phyloP scores from a whole-genome alignment of 225 moss, liverwort and hornwort species.

The Asterella californica region DNA sequence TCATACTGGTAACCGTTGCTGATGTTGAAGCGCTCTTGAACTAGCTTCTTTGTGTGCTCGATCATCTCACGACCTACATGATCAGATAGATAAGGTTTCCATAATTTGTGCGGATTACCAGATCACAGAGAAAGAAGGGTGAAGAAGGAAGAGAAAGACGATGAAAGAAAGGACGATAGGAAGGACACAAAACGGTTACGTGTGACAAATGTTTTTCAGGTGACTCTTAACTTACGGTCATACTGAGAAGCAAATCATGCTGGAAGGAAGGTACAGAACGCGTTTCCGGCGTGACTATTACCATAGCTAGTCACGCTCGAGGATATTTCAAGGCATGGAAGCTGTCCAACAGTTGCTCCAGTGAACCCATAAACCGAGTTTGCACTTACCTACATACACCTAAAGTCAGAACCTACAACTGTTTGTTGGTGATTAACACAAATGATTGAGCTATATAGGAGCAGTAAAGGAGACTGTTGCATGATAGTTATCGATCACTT shows the following conservation, averaged over 20 bases:
- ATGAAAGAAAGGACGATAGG: no score
- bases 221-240: no score
- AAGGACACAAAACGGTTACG: neutral
- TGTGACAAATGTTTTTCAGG: neutral
- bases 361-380: slow-evolving; percentile 99
- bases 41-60: slow-evolving; percentile 92
- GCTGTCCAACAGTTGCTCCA: slow-evolving; percentile 94
- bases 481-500: neutral
- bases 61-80: slow-evolving; percentile 93
- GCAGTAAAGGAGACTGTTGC: neutral
- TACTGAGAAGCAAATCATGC: no score
- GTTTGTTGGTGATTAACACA: neutral
- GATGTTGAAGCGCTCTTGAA: slow-evolving; percentile 82
- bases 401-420: neutral
- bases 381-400: slow-evolving; percentile 70
- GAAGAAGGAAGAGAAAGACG: neutral
- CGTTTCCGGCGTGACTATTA: slow-evolving; percentile 22
- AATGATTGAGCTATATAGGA: neutral
- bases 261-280: neutral
- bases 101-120: neutral
- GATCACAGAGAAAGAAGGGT: no score
- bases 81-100: neutral
- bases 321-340: slow-evolving; percentile 95
- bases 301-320: slow-evolving; percentile 99
- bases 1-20: slow-evolving; percentile 78